Base-by-base conservation (phyloP, 1,284 basidiomycete species). In the Amylostereum chailletii region DNA sequence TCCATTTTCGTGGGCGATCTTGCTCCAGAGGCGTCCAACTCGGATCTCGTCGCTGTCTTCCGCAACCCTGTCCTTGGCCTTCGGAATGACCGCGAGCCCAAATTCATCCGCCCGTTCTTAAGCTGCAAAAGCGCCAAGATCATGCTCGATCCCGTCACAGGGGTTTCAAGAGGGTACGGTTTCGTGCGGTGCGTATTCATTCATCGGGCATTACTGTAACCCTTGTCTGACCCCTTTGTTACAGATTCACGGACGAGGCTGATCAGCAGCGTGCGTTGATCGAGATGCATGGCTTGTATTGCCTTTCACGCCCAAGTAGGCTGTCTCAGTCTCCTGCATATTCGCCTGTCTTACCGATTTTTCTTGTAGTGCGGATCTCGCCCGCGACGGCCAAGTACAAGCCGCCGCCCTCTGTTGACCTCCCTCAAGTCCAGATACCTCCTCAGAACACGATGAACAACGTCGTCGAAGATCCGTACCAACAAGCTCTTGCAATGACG, bases 91-190 rank as follows among this genome's bases (percentile, higher is more conserved):
- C 76, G 86, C 53, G 86, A 86, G 63, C 86, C 87, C 31, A 87
- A 87, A 62, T 88, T 90, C 56, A 90, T 93, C 50, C 76, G 82
- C 8, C 87, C 89, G 2, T 94, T 94, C 69, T 66, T 82, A 41
- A 92, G 88, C 61, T 92, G 90, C 66, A 91, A 90, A 70, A 93
- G 89, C 62, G 91, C 91, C 33, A 94, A 94, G 69, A 93, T 94
- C 56, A 93, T 94, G 90, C 70, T 90, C 42, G 91, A 94, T 65
- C 88, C 90, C 6, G 79, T 85, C 37, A 91, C 90, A 6, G 90
- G 90, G 27, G 79, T 91, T n/a, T 91, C 88, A 39, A 76, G 89
- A 57, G 90, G 91, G 4, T 94, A 93, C 64, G 90, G 90, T 30
- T 94, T 94, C 60, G 90, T 94, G 34, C 77, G 90, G 86, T 83